Evolutionary conservation across 1,284 basidiomycete genomes (phyloP).

Genomic region (Puccinia novopanici): DNA sequence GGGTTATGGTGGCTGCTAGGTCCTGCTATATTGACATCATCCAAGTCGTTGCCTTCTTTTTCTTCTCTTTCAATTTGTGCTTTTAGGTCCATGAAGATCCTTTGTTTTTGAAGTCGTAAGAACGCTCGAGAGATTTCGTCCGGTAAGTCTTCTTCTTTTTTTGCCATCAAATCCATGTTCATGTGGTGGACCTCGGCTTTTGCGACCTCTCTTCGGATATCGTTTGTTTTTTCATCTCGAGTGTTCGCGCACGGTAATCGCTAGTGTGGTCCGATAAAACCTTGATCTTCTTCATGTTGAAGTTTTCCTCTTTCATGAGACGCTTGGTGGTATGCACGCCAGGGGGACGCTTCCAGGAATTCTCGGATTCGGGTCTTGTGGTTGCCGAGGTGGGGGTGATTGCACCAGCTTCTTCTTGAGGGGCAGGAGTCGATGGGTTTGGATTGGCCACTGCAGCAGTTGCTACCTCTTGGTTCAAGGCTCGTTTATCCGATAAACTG

Average conservation of each 20-base stretch:
- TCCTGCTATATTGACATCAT: too few species aligned
- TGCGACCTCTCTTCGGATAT: not conserved
- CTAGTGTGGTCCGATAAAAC: not conserved
- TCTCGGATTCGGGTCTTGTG: not conserved
- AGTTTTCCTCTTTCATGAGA: slow-evolving; percentile 5
- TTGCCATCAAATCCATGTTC: slow-evolving; percentile 13
- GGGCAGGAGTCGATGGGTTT: too few species aligned
- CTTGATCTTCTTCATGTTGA: slow-evolving; percentile 20
- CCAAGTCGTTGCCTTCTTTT: too few species aligned
- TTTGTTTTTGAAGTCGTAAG: not conserved
- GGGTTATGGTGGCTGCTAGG: too few species aligned
- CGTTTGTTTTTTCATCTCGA: slow-evolving; percentile 9
- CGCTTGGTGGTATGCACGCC: not conserved
- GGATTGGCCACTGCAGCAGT: too few species aligned
- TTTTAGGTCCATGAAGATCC: not conserved
- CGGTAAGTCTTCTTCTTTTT: slow-evolving; percentile 9
- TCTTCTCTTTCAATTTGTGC: not conserved
- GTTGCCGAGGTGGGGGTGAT: too few species aligned
- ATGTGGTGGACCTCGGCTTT: not conserved
- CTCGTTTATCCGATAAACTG: too few species aligned
- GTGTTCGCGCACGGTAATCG: not conserved
- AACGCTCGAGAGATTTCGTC: not conserved
- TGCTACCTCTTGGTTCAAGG: not conserved
- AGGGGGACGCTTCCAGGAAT: not conserved
- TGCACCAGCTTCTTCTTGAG: too few species aligned